Percentiles rank a stretch among this genome's conserved stretches.
phyloP scores from a whole-genome alignment of 2,329 filamentous ascomycete species.

The Chlorencoelia australis region DNA sequence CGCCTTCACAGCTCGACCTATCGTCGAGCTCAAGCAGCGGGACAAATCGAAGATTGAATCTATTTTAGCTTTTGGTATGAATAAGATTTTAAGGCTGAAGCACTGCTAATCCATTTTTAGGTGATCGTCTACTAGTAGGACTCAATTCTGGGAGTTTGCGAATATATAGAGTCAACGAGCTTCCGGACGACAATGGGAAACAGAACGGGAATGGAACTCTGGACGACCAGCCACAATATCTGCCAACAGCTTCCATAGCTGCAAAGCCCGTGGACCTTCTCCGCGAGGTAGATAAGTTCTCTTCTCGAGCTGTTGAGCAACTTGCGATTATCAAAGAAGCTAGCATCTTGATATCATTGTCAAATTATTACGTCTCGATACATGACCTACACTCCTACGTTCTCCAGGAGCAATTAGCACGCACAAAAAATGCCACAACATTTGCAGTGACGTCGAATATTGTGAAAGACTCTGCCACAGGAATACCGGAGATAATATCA shows the following conservation, averaged over 20 bases:
- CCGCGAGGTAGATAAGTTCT: slow-evolving; percentile 91
- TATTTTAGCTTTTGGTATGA: slow-evolving; percentile 75
- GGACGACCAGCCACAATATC: slow-evolving; percentile 21
- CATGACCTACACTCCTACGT: slow-evolving; percentile 82
- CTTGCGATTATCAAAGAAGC: slow-evolving; percentile 93
- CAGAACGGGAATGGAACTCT: slow-evolving; percentile 28
- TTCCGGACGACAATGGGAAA: slow-evolving; percentile 32
- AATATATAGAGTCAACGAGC: slow-evolving; percentile 82
- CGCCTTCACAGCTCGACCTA: slow-evolving; percentile 90
- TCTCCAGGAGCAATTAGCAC: slow-evolving; percentile 66
- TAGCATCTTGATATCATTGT: slow-evolving; percentile 80
- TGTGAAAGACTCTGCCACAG: slow-evolving; percentile 75
- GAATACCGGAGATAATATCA: slow-evolving; percentile 87
- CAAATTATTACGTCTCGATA: slow-evolving; percentile 79
- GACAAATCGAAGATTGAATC: slow-evolving; percentile 98
- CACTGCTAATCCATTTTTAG: slow-evolving; percentile 32
- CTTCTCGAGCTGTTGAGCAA: slow-evolving; percentile 80
- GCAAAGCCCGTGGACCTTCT: slow-evolving; percentile 67
- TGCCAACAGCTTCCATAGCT: slow-evolving; percentile 20
- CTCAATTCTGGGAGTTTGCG: slow-evolving; percentile 81
- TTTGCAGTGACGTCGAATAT: slow-evolving; percentile 96
- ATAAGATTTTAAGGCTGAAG: neutral
- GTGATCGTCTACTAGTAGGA: slow-evolving; percentile 84
- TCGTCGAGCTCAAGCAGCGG: slow-evolving; percentile 90
- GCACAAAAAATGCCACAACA: slow-evolving; percentile 77